These are phyloP conservation scores for Fusarium neocosmosporiellum DNA, from an alignment of 2,329 filamentous ascomycete species.

Conservation along the genomic window DNA sequence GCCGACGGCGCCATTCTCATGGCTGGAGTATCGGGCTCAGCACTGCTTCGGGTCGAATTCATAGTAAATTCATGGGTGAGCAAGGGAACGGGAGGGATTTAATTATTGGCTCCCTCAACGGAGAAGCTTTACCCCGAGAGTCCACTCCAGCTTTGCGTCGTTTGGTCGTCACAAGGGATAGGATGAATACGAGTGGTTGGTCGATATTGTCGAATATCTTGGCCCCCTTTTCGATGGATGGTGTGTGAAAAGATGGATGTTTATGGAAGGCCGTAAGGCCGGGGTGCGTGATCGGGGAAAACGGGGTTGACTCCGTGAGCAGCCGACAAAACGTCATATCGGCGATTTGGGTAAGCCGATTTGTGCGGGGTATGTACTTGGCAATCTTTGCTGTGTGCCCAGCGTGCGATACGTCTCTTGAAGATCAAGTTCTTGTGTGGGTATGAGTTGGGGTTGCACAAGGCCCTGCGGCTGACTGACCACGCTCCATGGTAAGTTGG, in stretches of 20 bases:
- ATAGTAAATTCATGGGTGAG: slow-evolving; percentile 3
- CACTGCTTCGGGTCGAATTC: not conserved
- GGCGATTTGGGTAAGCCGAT: slow-evolving; percentile 17
- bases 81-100: slow-evolving; percentile 3
- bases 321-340: slow-evolving; percentile 29
- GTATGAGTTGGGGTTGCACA: not conserved
- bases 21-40: not conserved
- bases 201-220: not conserved
- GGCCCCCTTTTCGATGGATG: slow-evolving; percentile 20
- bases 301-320: slow-evolving; percentile 23
- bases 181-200: not conserved
- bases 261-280: slow-evolving; percentile 5
- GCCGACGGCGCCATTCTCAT: slow-evolving; percentile 21
- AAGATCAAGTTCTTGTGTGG: not conserved
- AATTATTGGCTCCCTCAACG: slow-evolving; percentile 9
- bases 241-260: slow-evolving; percentile 15
- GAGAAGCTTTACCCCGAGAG: slow-evolving; percentile 13
- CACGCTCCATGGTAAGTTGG: not conserved
- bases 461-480: not conserved
- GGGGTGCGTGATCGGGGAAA: slow-evolving; percentile 29
- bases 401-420: not conserved
- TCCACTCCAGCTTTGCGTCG: slow-evolving; percentile 14
- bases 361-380: slow-evolving; percentile 34
- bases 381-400: slow-evolving; percentile 1
- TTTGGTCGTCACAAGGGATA: not conserved